These are phyloP conservation scores for Aspergillus neoniger DNA, from an alignment of 2,329 filamentous ascomycete species.

Conservation along the genomic window DNA sequence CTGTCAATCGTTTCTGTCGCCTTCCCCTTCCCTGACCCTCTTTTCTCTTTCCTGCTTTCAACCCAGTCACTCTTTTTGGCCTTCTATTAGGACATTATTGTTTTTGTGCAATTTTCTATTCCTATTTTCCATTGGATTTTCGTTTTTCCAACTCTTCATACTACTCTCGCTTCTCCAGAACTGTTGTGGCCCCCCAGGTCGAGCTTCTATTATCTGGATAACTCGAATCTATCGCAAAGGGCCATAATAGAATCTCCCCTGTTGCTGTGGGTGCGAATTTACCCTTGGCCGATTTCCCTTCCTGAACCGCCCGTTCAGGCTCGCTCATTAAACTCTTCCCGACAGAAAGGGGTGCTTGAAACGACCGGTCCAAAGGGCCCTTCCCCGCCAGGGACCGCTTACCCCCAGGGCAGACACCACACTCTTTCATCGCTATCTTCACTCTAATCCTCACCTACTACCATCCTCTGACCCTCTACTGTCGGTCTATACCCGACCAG, in stretches of 20 bases:
- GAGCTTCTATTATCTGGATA: not conserved
- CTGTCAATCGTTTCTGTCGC: slow-evolving; percentile 5
- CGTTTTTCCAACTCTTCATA: slow-evolving; percentile 1
- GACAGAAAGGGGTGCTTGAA: slow-evolving; percentile 25
- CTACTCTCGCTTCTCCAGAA: not conserved
- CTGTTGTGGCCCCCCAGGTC: slow-evolving; percentile 5
- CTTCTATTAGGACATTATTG: slow-evolving; percentile 9
- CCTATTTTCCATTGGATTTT: not conserved
- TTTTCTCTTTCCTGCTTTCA: slow-evolving; percentile 12
- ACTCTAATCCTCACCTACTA: slow-evolving; percentile 3
- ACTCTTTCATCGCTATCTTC: slow-evolving; percentile 12
- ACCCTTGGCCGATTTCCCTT: slow-evolving; percentile 9
- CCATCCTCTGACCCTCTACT: slow-evolving; percentile 3
- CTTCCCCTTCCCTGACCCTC: slow-evolving; percentile 14
- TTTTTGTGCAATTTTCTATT: not conserved
- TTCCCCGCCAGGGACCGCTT: slow-evolving; percentile 20
- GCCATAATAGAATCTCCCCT: not conserved
- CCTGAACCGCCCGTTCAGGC: slow-evolving; percentile 13
- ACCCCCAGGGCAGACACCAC: slow-evolving; percentile 15
- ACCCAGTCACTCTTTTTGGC: slow-evolving; percentile 17
- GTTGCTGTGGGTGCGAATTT: not conserved
- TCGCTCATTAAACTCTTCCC: slow-evolving; percentile 18
- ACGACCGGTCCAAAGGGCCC: slow-evolving; percentile 17
- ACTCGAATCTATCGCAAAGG: too few species aligned
- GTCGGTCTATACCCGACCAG: slow-evolving; percentile 1